These are phyloP conservation scores for Venturia pyrina DNA, from an alignment of 2,329 filamentous ascomycete species.

Conservation along the genomic window DNA sequence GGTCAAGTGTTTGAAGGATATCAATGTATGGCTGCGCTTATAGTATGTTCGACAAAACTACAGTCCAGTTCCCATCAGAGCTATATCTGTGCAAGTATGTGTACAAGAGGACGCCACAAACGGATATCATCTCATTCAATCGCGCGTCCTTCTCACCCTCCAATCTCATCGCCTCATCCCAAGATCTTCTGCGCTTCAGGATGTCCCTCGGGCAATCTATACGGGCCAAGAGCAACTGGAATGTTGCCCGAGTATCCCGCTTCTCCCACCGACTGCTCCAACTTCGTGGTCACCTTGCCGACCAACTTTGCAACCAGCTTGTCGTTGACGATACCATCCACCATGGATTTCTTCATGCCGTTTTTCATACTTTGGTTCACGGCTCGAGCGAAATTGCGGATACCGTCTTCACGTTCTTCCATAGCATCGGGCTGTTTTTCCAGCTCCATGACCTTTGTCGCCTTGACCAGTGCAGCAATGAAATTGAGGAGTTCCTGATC, in stretches of 20 bases:
- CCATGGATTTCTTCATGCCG: constrained; percentile 20
- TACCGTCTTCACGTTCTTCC: constrained; percentile 20
- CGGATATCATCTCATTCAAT: neutral
- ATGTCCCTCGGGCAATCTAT: constrained; percentile 15
- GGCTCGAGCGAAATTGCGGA: constrained; percentile 18
- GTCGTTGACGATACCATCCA: constrained; percentile 38
- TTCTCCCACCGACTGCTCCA: constrained; percentile 41
- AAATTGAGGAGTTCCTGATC: constrained; percentile 45
- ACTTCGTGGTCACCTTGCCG: constrained; percentile 38
- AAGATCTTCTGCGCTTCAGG: neutral
- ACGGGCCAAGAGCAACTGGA: constrained; percentile 32
- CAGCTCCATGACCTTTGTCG: constrained; percentile 46
- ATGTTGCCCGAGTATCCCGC: constrained; percentile 41
- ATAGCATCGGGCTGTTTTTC: constrained; percentile 35
- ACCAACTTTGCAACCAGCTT: constrained; percentile 46
- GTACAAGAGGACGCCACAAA: neutral
- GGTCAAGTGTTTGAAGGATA: no score
- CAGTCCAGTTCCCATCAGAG: neutral
- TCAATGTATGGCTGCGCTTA: no score
- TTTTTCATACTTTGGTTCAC: constrained; percentile 28
- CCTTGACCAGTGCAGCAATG: constrained; percentile 45
- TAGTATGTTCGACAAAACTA: no score
- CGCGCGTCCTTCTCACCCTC: neutral
- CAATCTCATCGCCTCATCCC: neutral
- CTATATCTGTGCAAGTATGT: neutral